Conservation (phyloP, 441 rosid species). For the Adansonia rubrostipa region DNA sequence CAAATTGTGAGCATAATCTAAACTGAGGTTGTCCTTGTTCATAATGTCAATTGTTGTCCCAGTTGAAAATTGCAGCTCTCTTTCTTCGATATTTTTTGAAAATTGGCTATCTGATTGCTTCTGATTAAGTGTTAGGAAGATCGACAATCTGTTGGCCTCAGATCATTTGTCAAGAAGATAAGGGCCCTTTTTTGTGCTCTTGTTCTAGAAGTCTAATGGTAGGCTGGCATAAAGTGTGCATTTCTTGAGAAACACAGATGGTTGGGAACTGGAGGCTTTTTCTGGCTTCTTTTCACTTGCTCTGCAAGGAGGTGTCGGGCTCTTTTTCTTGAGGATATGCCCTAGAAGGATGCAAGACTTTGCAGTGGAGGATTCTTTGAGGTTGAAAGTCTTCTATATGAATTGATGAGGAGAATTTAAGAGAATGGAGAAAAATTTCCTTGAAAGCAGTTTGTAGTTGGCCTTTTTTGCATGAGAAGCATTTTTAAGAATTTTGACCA, state of each 20-base stretch:
- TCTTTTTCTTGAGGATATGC: not conserved
- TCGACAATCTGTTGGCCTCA: not conserved
- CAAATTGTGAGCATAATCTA: not conserved
- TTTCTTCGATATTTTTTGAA: not conserved
- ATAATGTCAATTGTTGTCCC: not conserved
- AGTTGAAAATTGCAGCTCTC: not conserved
- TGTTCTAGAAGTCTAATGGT: not conserved
- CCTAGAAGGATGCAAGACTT: not conserved
- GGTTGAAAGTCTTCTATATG: not conserved
- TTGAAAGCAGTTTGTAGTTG: not conserved
- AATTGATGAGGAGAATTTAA: not conserved
- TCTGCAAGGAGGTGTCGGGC: not conserved
- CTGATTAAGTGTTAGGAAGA: not conserved
- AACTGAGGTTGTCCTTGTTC: not conserved
- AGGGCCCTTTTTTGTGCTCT: not conserved
- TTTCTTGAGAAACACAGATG: not conserved
- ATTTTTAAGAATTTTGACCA: not conserved
- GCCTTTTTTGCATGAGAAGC: constrained; percentile 1
- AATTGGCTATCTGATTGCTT: not conserved
- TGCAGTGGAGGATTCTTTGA: not conserved
- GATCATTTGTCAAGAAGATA: not conserved
- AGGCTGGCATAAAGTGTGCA: not conserved
- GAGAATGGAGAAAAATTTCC: not conserved
- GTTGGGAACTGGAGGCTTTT: not conserved
- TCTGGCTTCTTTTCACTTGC: not conserved